These are phyloP conservation scores for Colletotrichum camelliae DNA, from an alignment of 2,329 filamentous ascomycete species.

Conservation along the genomic window DNA sequence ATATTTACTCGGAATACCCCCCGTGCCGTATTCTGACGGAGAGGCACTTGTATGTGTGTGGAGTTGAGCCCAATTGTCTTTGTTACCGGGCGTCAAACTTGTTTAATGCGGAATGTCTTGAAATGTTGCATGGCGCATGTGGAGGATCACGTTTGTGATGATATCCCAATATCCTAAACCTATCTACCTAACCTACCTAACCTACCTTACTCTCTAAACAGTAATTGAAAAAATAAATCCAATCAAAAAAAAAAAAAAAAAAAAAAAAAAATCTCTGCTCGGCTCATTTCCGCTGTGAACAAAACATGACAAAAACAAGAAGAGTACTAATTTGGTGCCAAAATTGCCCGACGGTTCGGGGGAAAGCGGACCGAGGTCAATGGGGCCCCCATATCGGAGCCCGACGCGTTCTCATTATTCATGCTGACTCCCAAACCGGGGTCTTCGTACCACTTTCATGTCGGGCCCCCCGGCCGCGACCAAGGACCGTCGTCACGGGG, in stretches of 20 bases:
- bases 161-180: background rate
- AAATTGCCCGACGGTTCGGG: background rate
- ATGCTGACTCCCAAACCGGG: background rate
- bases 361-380: background rate
- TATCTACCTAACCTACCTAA: background rate
- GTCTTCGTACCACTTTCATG: background rate
- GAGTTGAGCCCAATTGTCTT: background rate
- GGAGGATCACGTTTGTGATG: conserved; percentile 1
- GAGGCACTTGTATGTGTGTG: background rate
- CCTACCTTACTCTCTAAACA: background rate
- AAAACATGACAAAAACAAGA: too few species aligned
- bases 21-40: background rate
- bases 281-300: background rate
- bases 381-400: background rate
- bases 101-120: conserved; percentile 19
- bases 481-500: background rate
- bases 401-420: background rate
- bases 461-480: background rate
- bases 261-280: background rate
- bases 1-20: background rate
- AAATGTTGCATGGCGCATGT: conserved; percentile 9
- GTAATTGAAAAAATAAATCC: background rate
- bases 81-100: background rate
- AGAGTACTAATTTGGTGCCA: too few species aligned
- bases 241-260: background rate